Base-by-base conservation (phyloP, 1,284 basidiomycete species). In the Cutaneotrichosporon sp. region DNA sequence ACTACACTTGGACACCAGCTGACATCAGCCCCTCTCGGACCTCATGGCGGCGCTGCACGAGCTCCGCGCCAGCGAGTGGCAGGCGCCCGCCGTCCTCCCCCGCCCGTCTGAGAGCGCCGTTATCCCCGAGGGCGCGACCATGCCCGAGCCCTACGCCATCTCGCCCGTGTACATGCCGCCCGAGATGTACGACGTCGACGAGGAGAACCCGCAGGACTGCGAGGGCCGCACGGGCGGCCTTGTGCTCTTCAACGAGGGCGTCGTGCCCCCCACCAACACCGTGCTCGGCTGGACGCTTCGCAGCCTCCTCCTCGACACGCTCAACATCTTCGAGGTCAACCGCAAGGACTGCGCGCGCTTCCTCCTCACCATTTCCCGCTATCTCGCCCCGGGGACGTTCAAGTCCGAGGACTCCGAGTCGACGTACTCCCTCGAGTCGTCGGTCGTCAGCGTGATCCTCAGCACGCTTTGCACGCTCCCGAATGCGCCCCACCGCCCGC, bases 301-400 rank as follows among this genome's bases (percentile, higher is more conserved):
- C 25, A 85, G 88, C 10, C 83, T 89, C 27, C 77, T 97, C 10
- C 80, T 87, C n/a, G 95, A 98, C 74, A 86, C 90, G 51, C 81
- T 97, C 58, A 87, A 93, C 68, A 89, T 98, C 31, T 99, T 92
- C 75, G 95, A 99, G 78, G 87, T 97, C 52, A 99, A 99, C 78
- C 87, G 95, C 58, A 97, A 97, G 78, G 95, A 99, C 72, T 91
- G 89, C 69, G 92, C 95, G 2, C 84, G 90, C 13, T 80, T 97
- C 13, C 83, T 99, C 3, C 84, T 98, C 43, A 89, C 94, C 69
- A 87, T 93, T 54, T 91, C 92, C 0, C 89, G 89, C 70, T 97
- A 93, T 90, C 84, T 89, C 55, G 77, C 88, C 1, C 82, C 84
- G 8, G 92, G 92, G 2, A 93, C 92, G 0, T 98, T 97, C 84